Conservation (phyloP, 345 rosid species). For the Bruguiera sexangula region DNA sequence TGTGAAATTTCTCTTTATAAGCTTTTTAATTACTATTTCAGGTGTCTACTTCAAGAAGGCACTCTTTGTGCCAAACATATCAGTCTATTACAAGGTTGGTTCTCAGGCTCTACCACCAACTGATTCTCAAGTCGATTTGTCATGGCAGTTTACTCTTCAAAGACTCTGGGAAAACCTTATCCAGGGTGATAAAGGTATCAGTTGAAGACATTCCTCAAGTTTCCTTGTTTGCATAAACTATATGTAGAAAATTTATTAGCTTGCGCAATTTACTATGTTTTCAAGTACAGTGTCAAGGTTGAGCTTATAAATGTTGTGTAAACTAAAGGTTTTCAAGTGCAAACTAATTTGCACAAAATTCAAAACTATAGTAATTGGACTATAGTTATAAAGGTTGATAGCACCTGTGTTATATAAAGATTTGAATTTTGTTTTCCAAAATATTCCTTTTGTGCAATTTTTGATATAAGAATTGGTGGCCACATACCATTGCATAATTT, state of each 20-base stretch:
- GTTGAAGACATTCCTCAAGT: background rate
- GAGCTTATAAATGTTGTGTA: no score
- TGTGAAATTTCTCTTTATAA: no score
- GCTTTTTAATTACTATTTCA: conserved; percentile 24
- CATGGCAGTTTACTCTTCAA: conserved; percentile 80
- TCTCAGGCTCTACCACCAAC: conserved; percentile 43
- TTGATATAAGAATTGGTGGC: no score
- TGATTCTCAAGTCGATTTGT: conserved; percentile 52
- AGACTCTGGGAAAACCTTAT: conserved; percentile 73
- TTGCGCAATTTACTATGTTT: no score
- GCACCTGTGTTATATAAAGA: no score
- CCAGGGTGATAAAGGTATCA: conserved; percentile 52
- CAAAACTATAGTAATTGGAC: no score
- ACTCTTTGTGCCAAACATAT: conserved; percentile 77
- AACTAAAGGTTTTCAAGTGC: no score
- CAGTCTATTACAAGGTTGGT: conserved; percentile 82
- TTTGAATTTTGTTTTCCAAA: no score
- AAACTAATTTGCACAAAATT: no score
- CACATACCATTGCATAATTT: background rate
- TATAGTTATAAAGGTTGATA: no score
- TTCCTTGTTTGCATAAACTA: background rate
- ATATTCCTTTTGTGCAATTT: no score
- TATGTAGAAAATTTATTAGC: background rate
- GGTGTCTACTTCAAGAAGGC: conserved; percentile 86
- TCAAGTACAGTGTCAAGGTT: no score